Base-by-base conservation (phyloP, 2,329 filamentous ascomycete genomes). In the Beauveria varroae region DNA sequence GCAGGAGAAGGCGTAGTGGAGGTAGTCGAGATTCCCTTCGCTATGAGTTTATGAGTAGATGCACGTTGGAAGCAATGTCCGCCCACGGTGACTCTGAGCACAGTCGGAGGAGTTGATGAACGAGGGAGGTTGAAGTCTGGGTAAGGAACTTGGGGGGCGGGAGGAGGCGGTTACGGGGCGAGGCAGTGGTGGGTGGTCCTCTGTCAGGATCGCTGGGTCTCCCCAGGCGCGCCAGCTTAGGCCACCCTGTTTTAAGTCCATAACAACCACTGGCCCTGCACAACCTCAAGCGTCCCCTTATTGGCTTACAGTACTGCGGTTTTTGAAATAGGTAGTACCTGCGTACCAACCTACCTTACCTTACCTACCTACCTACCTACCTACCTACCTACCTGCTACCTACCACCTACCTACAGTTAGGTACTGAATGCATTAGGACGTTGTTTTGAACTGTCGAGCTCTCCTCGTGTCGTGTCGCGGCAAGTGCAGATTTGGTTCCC, bases 91-190 rank as follows among this genome's bases (percentile, higher is more conserved):
- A 20, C 6, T 49, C 30, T 47, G 50, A 41, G 20, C 40, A 41
- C 53, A 24, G 57, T 54, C 49, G 50, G 16, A 28, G 16, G 53
- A 37, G 12, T 24, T 40, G 60, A 46, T 28, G 53, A 62, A 20
- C 43, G 53, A 62, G 60, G 60, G 52, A 57, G 60, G 37, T 57
- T 62, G 60, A 62, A 62, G 60, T 46, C 34, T 40, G 41, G 41
- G 47, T 22, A 57, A 47, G 26, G 52, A 44, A 52, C 46, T 57
- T 54, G 50, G 59, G 53, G 53, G 60, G 59, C 41, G 44, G 51
- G 59, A 46, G 59, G 59, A 54, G 60, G 60, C 60, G 53, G 51
- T 28, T 57, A 43, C 20, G 57, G 49, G 57, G 49, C 41, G 37
- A 52, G 37, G 37, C 40, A 54, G 57, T 40, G 57, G 57, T 49